Evolutionary conservation across 345 rosid species (phyloP).

Genomic region (Arabis hirsuta): DNA sequence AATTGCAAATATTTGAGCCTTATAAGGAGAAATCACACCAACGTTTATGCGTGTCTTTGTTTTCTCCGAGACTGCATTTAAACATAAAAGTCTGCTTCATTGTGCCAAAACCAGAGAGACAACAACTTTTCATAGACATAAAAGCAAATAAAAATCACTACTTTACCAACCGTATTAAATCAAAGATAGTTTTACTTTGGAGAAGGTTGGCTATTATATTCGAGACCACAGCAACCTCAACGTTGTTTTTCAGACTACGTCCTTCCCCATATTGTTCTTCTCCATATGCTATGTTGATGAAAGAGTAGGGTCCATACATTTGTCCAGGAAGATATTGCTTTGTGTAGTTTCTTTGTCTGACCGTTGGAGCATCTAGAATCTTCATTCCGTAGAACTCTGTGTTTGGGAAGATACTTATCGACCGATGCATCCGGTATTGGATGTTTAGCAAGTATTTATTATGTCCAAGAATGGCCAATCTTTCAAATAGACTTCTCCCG

Average conservation of each 20-base stretch:
- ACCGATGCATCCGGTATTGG: slow-evolving; percentile 77
- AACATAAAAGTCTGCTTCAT: not conserved
- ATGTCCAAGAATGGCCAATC: slow-evolving; percentile 54
- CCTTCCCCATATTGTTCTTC: slow-evolving; percentile 42
- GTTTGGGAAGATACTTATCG: slow-evolving; percentile 64
- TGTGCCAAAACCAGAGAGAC: not conserved
- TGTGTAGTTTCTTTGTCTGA: slow-evolving; percentile 42
- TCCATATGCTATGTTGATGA: slow-evolving; percentile 47
- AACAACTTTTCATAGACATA: not conserved
- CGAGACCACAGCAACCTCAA: slow-evolving; percentile 48
- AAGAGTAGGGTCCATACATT: slow-evolving; percentile 54
- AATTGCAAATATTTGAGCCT: slow-evolving; percentile 51
- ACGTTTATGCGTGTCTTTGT: slow-evolving; percentile 37
- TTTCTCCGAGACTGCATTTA: slow-evolving; percentile 30
- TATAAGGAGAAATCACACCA: slow-evolving; percentile 57
- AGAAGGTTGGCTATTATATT: slow-evolving; percentile 41
- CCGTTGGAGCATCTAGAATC: slow-evolving; percentile 54
- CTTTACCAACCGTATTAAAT: not conserved
- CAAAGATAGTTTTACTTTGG: slow-evolving; percentile 41
- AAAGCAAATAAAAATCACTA: not conserved
- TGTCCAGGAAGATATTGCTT: slow-evolving; percentile 42
- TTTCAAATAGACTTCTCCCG: slow-evolving; percentile 73
- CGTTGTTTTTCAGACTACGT: slow-evolving; percentile 44
- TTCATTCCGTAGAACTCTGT: slow-evolving; percentile 48
- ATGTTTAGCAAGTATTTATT: slow-evolving; percentile 55